Evolutionary conservation across 176 grass and related monocot genomes (phyloP), one percentile per base, ranked within the genome.

Genomic region (Typha latifolia): DNA sequence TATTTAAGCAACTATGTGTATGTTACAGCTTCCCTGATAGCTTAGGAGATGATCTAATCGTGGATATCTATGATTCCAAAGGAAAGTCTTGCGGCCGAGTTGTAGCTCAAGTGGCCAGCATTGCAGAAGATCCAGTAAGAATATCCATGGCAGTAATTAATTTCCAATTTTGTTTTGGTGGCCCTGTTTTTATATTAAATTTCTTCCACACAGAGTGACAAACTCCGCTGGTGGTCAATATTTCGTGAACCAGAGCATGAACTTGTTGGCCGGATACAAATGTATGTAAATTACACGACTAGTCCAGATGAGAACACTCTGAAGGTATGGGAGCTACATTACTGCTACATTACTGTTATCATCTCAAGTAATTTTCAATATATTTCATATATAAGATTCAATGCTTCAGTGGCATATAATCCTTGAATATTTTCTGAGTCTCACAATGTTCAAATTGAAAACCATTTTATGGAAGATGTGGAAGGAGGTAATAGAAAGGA

Each of bases 21-120:
- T 66, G 72, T 94, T 83, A 80, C 94, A 99, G 94, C 83, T 99
- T 99, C 79, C 94, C 94, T 63, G 89, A 99, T 85, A 99, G 89
- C 79, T 71, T 99, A 68, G 94, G 94, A 50, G 94, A 99, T 79
- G 89, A 99, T 81, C 79, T 99, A 66, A 90, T 90, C 26, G 81
- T 99, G 23, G 89, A 99, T 69, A 69, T 99, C 21, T 87, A 83
- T 74, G 94, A 99, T 90, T 90, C 94, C 61, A 90, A 93, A 72
- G 89, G 83, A 63, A 79, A 82, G 51, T 72, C 72, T 11, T 90
- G 89, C 82, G 94, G 94, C 1, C 85, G 86, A 74, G 94, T 93
- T 55, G 67, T 90, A 69, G 86, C 75, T 72, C 94, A 99, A 87
- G 89, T 99, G 69, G 94, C 86, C 73, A 93, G 73, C 31, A 87